Base-by-base conservation (phyloP, 345 rosid species). In the Odontarrhena argentea region DNA sequence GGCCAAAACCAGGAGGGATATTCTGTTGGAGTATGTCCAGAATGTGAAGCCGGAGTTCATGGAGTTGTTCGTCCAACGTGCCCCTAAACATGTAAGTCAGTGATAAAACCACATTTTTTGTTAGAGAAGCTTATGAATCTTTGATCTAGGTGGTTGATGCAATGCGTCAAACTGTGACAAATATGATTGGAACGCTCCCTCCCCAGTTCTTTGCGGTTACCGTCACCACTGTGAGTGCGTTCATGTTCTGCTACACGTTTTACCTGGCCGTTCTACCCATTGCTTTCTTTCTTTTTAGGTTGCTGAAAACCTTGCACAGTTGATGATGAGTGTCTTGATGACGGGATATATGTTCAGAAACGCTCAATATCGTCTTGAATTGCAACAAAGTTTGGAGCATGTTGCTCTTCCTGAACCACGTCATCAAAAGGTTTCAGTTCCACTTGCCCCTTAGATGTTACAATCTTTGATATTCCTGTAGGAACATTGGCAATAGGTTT, bases 301-400 rank as follows among this genome's bases (percentile, higher is more conserved):
- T 59, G 97, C 97, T 62, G 99, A 94, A 73, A 91, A 91, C 78
- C 97, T 94, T 70, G 96, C 99, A 5, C 97, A 94, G 81, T 84
- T 94, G 35, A 91, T 94, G 99, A 88, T 88, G 72, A 88, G 97
- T 10, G 86, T 94, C 14, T 71, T 94, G 88, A 88, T 91, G 96
- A 94, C 97, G 62, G 99, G 99, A 41, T 94, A 94, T 74, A 91
- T 94, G 99, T 91, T 94, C 64, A 82, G 82, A 82, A 94, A 88
- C 63, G 97, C 88, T 40, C 96, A 94, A 37, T 87, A 82, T 69
- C 88, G 96, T 58, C 44, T 94, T 75, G 99, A 94, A 45, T 79
- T 94, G 85, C 97, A 94, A 54, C 91, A 88, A 61, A 84, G 97
- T 74, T 79, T 94, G 81, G 93, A 91, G 77, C 96, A 82, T 70